These are phyloP conservation scores for Amaranthus cruentus DNA, from an alignment of 148 eudicot species.

Conservation along the genomic window DNA sequence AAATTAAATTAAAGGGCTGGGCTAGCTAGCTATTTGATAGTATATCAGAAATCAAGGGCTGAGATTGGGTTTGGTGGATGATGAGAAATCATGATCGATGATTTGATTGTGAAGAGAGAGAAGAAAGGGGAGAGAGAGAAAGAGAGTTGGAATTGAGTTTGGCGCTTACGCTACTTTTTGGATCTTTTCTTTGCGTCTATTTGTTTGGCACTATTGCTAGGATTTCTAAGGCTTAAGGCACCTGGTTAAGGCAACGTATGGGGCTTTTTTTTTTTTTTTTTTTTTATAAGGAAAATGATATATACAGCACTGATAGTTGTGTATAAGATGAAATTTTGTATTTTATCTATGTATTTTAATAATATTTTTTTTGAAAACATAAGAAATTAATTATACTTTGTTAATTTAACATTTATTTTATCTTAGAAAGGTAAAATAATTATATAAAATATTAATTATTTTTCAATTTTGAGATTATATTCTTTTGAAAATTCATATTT, in stretches of 20 bases:
- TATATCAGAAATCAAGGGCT: slow-evolving; percentile 22
- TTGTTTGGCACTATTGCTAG: slow-evolving; percentile 7
- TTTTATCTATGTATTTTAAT: too few relatives aligned
- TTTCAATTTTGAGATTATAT: too few relatives aligned
- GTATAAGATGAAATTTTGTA: too few relatives aligned
- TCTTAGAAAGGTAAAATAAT: too few relatives aligned
- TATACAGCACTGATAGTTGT: too few relatives aligned
- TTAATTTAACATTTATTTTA: too few relatives aligned
- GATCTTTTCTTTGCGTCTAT: slow-evolving; percentile 49
- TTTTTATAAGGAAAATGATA: too few relatives aligned
- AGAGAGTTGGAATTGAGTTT: slow-evolving; percentile 30
- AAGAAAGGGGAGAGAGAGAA: not conserved
- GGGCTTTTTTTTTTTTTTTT: slow-evolving; percentile 3
- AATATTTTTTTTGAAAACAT: too few relatives aligned
- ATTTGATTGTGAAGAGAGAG: slow-evolving; percentile 26
- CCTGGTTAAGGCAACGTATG: slow-evolving; percentile 19
- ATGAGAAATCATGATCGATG: slow-evolving; percentile 18
- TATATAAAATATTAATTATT: too few relatives aligned
- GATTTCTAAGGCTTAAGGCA: slow-evolving; percentile 15
- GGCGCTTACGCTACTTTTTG: slow-evolving; percentile 64
- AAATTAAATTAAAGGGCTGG: slow-evolving; percentile 6
- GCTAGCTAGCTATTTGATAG: not conserved
- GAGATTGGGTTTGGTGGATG: slow-evolving; percentile 46
- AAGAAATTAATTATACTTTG: too few relatives aligned
- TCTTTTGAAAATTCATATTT: too few relatives aligned